Conservation (phyloP, 257 asterid genomes). For the Petunia secreta region DNA sequence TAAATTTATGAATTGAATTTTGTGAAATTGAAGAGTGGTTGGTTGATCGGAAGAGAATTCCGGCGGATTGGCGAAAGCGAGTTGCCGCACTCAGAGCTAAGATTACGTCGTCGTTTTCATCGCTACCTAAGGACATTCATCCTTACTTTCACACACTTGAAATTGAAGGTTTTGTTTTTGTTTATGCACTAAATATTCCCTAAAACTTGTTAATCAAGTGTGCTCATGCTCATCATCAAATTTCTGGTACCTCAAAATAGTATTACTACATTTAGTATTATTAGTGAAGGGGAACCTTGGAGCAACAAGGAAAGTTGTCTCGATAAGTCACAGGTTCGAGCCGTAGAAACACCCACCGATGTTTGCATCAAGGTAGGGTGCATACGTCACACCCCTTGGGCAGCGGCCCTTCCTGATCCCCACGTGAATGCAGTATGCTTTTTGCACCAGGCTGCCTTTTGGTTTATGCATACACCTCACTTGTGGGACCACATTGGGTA, state of each 20-base stretch:
- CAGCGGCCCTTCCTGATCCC: too few relatives aligned
- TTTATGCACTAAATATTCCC: not conserved
- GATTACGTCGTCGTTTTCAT: conserved; percentile 68
- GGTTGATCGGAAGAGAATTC: conserved; percentile 93
- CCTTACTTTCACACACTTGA: conserved; percentile 79
- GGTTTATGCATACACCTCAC: too few relatives aligned
- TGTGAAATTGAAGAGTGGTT: conserved; percentile 75
- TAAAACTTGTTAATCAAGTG: not conserved
- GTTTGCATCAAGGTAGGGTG: too few relatives aligned
- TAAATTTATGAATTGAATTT: not conserved
- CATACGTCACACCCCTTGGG: too few relatives aligned
- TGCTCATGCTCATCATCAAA: not conserved
- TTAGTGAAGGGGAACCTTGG: not conserved
- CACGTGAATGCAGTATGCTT: too few relatives aligned
- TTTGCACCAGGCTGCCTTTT: too few relatives aligned
- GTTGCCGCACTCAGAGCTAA: conserved; percentile 78
- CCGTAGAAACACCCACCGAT: too few relatives aligned
- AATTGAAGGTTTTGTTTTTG: conserved; percentile 60
- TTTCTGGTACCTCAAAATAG: not conserved
- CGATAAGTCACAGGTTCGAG: too few relatives aligned
- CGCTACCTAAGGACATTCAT: conserved; percentile 80
- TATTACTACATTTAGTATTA: not conserved
- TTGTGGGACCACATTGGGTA: too few relatives aligned
- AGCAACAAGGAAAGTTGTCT: too few relatives aligned
- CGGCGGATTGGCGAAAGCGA: conserved; percentile 89